These are phyloP conservation scores for Wickerhamiella parazyma DNA, from an alignment of 805 yeast genomes.

Conservation along the genomic window DNA sequence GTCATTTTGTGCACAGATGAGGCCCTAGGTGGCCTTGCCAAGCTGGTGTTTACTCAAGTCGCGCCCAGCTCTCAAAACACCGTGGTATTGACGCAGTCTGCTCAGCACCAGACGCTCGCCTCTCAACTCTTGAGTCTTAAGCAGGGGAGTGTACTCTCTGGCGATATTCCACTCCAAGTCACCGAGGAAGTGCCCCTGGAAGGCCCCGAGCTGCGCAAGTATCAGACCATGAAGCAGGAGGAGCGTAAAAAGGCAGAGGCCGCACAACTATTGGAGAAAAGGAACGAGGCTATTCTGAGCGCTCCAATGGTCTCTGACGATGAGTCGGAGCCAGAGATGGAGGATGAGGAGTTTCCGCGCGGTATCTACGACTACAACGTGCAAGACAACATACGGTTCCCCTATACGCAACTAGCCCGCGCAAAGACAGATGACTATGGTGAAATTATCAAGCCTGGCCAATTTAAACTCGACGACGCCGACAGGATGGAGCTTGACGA, in stretches of 20 bases:
- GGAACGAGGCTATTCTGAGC: slow-evolving; percentile 29
- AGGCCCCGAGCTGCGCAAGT: slow-evolving; percentile 26
- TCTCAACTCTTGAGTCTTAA: slow-evolving; percentile 30
- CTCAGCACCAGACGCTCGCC: slow-evolving; percentile 36
- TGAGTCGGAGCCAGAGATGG: slow-evolving; percentile 21
- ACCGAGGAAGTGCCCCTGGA: slow-evolving; percentile 21
- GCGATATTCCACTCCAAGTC: slow-evolving; percentile 11
- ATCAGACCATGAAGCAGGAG: slow-evolving; percentile 16
- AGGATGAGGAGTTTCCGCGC: slow-evolving; percentile 13
- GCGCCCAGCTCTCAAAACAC: slow-evolving; percentile 57
- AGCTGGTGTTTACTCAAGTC: slow-evolving; percentile 30
- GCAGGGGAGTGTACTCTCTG: slow-evolving; percentile 23
- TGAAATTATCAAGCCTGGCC: slow-evolving; percentile 46
- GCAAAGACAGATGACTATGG: slow-evolving; percentile 81
- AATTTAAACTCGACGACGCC: slow-evolving; percentile 10
- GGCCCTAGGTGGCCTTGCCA: slow-evolving; percentile 48
- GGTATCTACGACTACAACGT: slow-evolving; percentile 24
- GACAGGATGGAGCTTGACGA: slow-evolving; percentile 20
- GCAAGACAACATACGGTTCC: slow-evolving; percentile 44
- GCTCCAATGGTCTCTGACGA: slow-evolving; percentile 23
- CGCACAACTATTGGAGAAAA: slow-evolving; percentile 25
- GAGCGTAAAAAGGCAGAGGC: slow-evolving; percentile 19
- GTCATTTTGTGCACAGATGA: slow-evolving; percentile 67
- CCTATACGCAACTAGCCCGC: slow-evolving; percentile 42
- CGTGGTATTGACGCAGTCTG: slow-evolving; percentile 58